These are phyloP conservation scores for Arctium minus DNA, from an alignment of 129 eudicot genomes.

Conservation along the genomic window DNA sequence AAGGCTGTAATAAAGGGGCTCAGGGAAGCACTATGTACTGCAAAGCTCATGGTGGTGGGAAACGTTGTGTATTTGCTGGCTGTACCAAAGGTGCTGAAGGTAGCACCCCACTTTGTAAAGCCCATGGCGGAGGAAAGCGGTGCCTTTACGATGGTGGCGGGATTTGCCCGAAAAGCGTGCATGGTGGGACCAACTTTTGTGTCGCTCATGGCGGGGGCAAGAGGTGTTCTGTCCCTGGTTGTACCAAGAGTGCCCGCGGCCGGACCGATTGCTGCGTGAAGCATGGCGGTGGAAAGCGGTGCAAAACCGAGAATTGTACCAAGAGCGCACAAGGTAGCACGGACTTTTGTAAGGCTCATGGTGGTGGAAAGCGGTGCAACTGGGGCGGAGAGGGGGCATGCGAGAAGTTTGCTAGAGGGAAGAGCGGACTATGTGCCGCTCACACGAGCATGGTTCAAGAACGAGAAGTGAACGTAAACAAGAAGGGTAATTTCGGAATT, in stretches of 20 bases:
- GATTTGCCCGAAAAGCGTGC: slow-evolving; percentile 95
- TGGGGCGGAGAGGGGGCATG: slow-evolving; percentile 88
- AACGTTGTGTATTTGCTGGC: slow-evolving; percentile 86
- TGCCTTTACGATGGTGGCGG: slow-evolving; percentile 92
- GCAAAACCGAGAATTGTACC: slow-evolving; percentile 61
- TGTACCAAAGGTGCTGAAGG: slow-evolving; percentile 98
- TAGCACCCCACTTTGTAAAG: slow-evolving; percentile 94
- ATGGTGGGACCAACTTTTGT: slow-evolving; percentile 88
- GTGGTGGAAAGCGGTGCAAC: slow-evolving; percentile 90
- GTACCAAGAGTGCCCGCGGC: slow-evolving; percentile 94
- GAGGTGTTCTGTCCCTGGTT: slow-evolving; percentile 71
- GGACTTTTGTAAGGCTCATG: slow-evolving; percentile 93
- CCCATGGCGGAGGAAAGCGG: slow-evolving; percentile 93
- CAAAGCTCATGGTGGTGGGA: slow-evolving; percentile 99
- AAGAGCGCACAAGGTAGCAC: slow-evolving; percentile 99
- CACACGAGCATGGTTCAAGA: slow-evolving; percentile 68
- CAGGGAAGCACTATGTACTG: slow-evolving; percentile 95
- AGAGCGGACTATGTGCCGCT: slow-evolving; percentile 84
- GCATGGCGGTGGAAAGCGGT: slow-evolving; percentile 95
- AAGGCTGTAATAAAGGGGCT: slow-evolving; percentile 73
- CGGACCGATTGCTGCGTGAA: slow-evolving; percentile 84
- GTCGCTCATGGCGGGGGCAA: slow-evolving; percentile 99
- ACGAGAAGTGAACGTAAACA: slow-evolving; percentile 31
- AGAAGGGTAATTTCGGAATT: slow-evolving; percentile 46
- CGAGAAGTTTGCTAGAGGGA: slow-evolving; percentile 93